Base-by-base conservation (phyloP, 768 basidiomycete species). In the Dacryopinax spathularia region DNA sequence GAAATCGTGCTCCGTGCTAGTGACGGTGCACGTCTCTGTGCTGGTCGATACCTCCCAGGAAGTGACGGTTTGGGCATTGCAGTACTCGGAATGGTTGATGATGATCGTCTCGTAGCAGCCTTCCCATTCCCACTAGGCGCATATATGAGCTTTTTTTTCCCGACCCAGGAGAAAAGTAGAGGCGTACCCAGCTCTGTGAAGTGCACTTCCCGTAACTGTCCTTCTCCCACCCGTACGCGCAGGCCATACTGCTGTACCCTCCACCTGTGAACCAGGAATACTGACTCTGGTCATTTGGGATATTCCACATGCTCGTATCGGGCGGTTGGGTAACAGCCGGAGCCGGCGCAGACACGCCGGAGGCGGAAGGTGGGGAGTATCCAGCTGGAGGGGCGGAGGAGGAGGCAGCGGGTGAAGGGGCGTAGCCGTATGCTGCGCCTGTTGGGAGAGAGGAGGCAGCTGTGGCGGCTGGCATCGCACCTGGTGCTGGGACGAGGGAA, bases 141-240 rank as follows among this genome's bases (percentile, higher is more conserved):
- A 56, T 62, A 33, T 15, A 64, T 27, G 33, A 36, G 60, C 33
- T 35, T 59, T 41, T 13, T 29, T 13, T 20, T 29, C 34, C n/a
- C 13, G 27, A 37, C 65, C 66, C 29, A 60, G 31, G 35, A 34
- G 31, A 34, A 27, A 43, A 33, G 33, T 27, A 4, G 31, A 4
- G 5, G 76, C 79, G 65, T 68, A 86, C 85, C 86, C 87, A 88
- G 61, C 79, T 78, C 71, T 81, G 71, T 27, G 75, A 68, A 22
- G 73, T 65, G 72, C 87, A 88, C 59, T 75, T 77, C 34, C 84
- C 84, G 70, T 85, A 79, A 10, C 71, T 74, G 63, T 71, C 73
- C 74, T 85, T 86, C 59, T 72, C 68, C 69, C 84, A 84, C 27
- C 86, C 87, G 70, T 89, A 89, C 60, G 87, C 87, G 70, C 87